These are phyloP conservation scores for Thinopyrum elongatum DNA, from an alignment of 176 grass and related monocot species.

Conservation along the genomic window DNA sequence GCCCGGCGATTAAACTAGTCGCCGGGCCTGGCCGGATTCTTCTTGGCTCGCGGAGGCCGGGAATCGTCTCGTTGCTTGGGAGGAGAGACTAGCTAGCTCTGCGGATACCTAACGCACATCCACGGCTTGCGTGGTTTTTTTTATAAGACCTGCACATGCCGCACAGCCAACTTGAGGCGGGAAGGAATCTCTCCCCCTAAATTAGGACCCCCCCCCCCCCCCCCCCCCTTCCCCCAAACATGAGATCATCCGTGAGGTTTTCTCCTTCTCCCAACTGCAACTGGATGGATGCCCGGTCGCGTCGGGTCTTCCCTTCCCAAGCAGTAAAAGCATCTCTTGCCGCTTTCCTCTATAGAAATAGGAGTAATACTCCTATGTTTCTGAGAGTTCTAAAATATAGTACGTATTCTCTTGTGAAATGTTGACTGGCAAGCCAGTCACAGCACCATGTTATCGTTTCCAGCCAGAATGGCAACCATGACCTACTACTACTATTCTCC, in stretches of 20 bases:
- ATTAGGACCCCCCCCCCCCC: slow-evolving; percentile 24
- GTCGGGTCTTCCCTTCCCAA: background rate
- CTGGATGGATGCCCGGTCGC: background rate
- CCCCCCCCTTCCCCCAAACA: too few relatives aligned
- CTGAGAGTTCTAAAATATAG: background rate
- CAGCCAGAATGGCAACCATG: background rate
- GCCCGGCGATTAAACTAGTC: background rate
- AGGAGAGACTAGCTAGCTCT: slow-evolving; percentile 12
- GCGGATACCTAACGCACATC: slow-evolving; percentile 26
- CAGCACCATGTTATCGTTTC: background rate
- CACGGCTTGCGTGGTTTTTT: slow-evolving; percentile 19
- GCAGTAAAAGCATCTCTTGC: background rate
- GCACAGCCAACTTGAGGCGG: slow-evolving; percentile 14
- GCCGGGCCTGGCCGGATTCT: slow-evolving; percentile 23
- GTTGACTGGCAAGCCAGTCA: background rate
- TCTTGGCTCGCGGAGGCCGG: slow-evolving; percentile 11
- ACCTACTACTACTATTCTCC: background rate
- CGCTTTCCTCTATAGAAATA: background rate
- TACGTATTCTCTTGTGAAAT: background rate
- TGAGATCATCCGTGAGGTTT: slow-evolving; percentile 28
- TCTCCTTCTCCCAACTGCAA: background rate
- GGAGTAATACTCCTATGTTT: background rate
- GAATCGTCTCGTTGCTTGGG: slow-evolving; percentile 51
- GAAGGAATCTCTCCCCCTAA: slow-evolving; percentile 36
- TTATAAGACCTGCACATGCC: slow-evolving; percentile 49